phyloP scores from a whole-genome alignment of 257 asterid species.

The Lavandula angustifolia region DNA sequence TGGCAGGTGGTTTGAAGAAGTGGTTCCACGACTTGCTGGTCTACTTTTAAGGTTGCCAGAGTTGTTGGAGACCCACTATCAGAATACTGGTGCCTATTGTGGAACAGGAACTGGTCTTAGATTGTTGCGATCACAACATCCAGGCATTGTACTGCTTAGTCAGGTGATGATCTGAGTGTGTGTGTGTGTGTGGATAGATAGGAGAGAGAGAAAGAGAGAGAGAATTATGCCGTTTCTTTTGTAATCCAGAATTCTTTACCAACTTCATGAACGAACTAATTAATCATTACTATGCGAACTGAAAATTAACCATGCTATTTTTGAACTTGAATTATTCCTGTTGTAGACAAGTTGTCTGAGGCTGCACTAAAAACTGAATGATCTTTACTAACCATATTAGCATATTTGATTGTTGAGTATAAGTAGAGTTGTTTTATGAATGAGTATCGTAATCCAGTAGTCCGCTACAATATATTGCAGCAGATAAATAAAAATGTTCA shows the following conservation, averaged over 20 bases:
- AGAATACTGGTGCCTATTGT: constrained; percentile 36
- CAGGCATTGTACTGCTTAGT: constrained; percentile 73
- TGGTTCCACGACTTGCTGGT: constrained; percentile 68
- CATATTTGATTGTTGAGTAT: neutral
- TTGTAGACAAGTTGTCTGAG: neutral
- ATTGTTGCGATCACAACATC: constrained; percentile 64
- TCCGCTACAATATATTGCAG: constrained; percentile 16
- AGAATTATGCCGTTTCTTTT: constrained; percentile 4
- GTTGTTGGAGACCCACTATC: constrained; percentile 73
- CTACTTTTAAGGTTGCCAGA: constrained; percentile 67
- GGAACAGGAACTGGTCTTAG: constrained; percentile 61
- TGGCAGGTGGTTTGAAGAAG: constrained; percentile 60
- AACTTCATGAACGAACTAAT: neutral
- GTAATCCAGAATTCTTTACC: neutral
- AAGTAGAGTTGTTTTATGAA: constrained; percentile 1
- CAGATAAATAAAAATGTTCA: neutral
- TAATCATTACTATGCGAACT: neutral
- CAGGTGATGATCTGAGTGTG: constrained; percentile 47
- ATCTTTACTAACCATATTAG: constrained; percentile 6
- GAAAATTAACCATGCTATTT: constrained; percentile 8
- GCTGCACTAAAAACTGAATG: constrained; percentile 5
- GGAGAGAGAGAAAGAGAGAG: too few species aligned
- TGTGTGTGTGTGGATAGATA: too few species aligned
- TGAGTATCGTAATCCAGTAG: constrained; percentile 3
- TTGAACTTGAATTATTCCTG: constrained; percentile 3